A percentile compares a stretch with the other conserved stretches of the same genome.
Evolutionary conservation across 2,329 filamentous ascomycete genomes (phyloP).

Genomic region (Xylaria sp.): DNA sequence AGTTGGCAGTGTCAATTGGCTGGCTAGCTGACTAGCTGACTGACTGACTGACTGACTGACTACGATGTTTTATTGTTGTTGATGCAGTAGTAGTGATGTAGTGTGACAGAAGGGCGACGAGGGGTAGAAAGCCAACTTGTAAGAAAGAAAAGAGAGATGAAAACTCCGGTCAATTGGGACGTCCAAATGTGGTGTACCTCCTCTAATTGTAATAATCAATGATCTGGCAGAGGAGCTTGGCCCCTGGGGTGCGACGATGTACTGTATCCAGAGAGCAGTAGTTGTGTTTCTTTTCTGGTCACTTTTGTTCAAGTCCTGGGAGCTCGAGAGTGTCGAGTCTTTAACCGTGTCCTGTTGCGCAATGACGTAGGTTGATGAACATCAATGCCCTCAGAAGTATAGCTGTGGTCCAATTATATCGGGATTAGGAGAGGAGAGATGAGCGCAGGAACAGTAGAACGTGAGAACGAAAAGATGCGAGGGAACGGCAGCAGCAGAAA

Average conservation of each 20-base stretch:
- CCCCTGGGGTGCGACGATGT: neutral
- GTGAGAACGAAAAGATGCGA: conserved; percentile 1
- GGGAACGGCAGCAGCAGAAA: neutral
- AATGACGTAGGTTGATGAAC: conserved; percentile 18
- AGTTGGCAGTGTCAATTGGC: conserved; percentile 8
- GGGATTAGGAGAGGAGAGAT: conserved; percentile 1
- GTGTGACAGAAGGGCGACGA: neutral
- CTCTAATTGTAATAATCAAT: neutral
- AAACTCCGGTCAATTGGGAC: conserved; percentile 9
- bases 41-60: neutral
- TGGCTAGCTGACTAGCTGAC: neutral
- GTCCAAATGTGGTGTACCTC: neutral
- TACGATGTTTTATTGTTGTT: neutral
- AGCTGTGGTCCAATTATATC: conserved; percentile 9
- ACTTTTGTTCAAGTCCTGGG: neutral
- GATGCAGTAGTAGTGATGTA: neutral
- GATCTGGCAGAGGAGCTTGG: neutral
- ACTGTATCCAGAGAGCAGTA: no score
- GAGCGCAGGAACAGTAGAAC: neutral
- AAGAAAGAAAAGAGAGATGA: neutral
- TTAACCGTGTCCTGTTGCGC: conserved; percentile 10
- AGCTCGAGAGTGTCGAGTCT: neutral
- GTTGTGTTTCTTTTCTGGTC: neutral
- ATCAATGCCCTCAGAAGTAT: conserved; percentile 35
- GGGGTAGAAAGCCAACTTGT: no score